A percentile compares a stretch with the other conserved stretches of the same genome.
Evolutionary conservation across 192 early-diverging fungal genomes (phyloP).

Genomic region (Chytriomyces hyalinus): DNA sequence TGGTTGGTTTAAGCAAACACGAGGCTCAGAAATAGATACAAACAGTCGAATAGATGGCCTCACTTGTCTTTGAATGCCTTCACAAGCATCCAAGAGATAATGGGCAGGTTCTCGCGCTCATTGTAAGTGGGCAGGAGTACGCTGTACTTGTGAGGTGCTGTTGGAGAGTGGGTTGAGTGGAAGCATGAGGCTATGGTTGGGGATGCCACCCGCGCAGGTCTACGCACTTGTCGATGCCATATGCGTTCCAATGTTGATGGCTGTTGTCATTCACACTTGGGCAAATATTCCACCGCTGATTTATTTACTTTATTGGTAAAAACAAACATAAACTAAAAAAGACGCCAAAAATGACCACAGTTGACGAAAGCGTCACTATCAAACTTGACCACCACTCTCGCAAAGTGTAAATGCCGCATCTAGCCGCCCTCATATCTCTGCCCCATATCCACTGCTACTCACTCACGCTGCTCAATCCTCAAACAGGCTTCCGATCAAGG

Average conservation of each 20-base stretch:
- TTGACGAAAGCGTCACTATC: conserved; percentile 40
- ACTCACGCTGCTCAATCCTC: not conserved
- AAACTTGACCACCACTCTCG: conserved; percentile 43
- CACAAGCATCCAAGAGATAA: conserved; percentile 89
- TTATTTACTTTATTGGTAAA: no score
- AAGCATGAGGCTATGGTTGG: no score
- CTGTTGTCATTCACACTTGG: no score
- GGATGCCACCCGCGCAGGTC: no score
- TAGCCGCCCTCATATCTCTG: not conserved
- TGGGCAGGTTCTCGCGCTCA: conserved; percentile 94
- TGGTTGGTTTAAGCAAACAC: conserved; percentile 34
- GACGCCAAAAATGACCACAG: not conserved
- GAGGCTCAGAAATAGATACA: not conserved
- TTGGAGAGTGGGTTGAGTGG: no score
- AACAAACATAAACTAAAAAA: no score
- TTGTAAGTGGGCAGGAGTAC: conserved; percentile 99
- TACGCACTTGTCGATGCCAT: no score
- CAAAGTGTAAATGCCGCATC: conserved; percentile 20
- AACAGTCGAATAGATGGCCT: not conserved
- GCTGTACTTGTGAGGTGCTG: conserved; percentile 71
- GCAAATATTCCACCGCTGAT: no score
- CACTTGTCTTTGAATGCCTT: conserved; percentile 80
- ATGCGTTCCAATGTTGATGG: no score
- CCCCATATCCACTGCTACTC: not conserved
- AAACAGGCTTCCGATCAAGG: conserved; percentile 61